Evolutionary conservation across 2,329 filamentous ascomycete genomes (phyloP).

Genomic region (Alternaria ventricosa): DNA sequence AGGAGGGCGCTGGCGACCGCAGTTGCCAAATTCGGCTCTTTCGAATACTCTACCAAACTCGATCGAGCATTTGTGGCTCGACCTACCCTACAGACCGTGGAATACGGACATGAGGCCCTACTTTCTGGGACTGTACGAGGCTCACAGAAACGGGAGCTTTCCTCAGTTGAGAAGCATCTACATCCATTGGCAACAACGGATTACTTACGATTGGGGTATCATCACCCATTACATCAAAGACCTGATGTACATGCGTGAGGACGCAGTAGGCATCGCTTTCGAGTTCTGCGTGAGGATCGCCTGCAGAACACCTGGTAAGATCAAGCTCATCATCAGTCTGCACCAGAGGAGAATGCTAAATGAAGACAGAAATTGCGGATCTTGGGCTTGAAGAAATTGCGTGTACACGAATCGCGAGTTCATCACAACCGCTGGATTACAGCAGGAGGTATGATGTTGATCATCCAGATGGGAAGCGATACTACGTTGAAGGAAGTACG

Average conservation of each 20-base stretch:
- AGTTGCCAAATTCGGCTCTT: no score
- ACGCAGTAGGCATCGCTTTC: background rate
- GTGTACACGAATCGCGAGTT: no score
- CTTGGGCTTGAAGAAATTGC: no score
- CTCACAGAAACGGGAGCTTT: background rate
- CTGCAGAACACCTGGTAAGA: no score
- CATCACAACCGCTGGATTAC: no score
- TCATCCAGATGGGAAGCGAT: background rate
- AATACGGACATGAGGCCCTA: background rate
- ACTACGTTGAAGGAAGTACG: background rate
- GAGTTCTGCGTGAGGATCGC: background rate
- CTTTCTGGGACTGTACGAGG: background rate
- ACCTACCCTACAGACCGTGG: background rate
- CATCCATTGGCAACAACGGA: background rate
- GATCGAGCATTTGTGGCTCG: no score
- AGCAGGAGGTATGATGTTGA: background rate
- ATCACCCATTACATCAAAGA: background rate
- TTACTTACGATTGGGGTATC: background rate
- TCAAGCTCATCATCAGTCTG: no score
- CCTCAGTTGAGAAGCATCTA: background rate
- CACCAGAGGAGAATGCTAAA: no score
- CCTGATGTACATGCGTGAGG: background rate
- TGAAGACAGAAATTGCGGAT: no score
- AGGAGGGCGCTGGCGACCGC: no score
- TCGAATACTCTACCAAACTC: no score